Evolutionary conservation across 225 moss, liverwort and hornwort genomes (phyloP).

Genomic region (Climacium dendroides): DNA sequence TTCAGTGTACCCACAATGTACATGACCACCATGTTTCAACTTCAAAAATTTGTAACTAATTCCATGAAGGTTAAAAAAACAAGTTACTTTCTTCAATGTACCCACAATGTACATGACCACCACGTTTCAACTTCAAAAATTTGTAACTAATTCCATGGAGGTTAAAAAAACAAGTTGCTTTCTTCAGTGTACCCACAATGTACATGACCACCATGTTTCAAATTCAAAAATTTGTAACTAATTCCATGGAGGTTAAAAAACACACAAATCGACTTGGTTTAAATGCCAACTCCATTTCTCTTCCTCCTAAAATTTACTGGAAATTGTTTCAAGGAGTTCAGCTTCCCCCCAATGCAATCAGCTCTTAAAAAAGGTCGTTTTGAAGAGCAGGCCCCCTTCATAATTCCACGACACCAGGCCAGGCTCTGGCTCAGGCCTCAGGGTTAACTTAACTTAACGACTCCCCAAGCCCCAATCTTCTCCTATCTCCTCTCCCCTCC

Average conservation of each 20-base stretch:
- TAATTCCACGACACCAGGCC: neutral
- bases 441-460: neutral
- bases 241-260: neutral
- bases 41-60: no score
- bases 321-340: neutral
- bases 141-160: no score
- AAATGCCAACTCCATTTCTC: neutral
- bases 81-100: no score
- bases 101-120: no score
- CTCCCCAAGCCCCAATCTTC: no score
- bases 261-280: no score
- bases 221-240: neutral
- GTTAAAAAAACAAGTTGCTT: neutral
- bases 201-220: neutral
- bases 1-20: no score
- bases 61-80: no score
- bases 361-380: neutral
- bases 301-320: no score
- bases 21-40: no score
- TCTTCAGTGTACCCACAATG: neutral
- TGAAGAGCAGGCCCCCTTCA: neutral
- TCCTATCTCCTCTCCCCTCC: neutral
- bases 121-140: no score
- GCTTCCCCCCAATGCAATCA: neutral
- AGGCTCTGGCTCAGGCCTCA: neutral